These are phyloP conservation scores for Cymodocea nodosa DNA, from an alignment of 116 monocot species.

Conservation along the genomic window DNA sequence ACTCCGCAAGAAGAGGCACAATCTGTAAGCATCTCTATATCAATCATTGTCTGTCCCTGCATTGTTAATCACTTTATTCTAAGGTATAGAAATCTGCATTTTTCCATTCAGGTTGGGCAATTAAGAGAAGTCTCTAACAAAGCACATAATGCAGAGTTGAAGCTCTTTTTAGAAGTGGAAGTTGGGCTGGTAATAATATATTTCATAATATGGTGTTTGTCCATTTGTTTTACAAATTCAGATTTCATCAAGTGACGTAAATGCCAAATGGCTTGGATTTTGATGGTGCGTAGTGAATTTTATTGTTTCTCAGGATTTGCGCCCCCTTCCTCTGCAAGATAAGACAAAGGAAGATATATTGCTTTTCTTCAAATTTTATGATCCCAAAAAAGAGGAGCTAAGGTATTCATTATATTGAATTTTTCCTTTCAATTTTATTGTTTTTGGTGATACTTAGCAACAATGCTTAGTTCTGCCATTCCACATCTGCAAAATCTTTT, in stretches of 20 bases:
- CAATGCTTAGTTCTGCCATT: too few relatives aligned
- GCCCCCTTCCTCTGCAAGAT: slow-evolving; percentile 51
- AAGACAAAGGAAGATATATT: slow-evolving; percentile 92
- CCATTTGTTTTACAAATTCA: background rate
- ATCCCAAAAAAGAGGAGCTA: slow-evolving; percentile 82
- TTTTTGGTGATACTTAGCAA: background rate
- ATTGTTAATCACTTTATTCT: too few relatives aligned
- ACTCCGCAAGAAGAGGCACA: slow-evolving; percentile 72
- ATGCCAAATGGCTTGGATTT: background rate
- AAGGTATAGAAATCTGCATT: background rate
- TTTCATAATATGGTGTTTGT: background rate
- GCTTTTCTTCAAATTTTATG: slow-evolving; percentile 95
- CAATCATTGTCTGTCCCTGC: too few relatives aligned
- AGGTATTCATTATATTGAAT: slow-evolving; percentile 31
- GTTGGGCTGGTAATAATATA: slow-evolving; percentile 54
- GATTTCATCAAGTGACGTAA: background rate
- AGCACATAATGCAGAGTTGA: slow-evolving; percentile 82
- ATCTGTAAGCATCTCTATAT: slow-evolving; percentile 40
- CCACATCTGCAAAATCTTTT: too few relatives aligned
- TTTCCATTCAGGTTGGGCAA: slow-evolving; percentile 66
- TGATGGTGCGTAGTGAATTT: background rate
- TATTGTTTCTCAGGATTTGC: slow-evolving; percentile 37
- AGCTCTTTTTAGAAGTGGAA: slow-evolving; percentile 84
- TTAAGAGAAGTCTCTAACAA: slow-evolving; percentile 90
- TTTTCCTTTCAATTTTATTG: background rate